These are phyloP conservation scores for Leccinum rimulosum DNA, from an alignment of 768 basidiomycete genomes.

Conservation along the genomic window DNA sequence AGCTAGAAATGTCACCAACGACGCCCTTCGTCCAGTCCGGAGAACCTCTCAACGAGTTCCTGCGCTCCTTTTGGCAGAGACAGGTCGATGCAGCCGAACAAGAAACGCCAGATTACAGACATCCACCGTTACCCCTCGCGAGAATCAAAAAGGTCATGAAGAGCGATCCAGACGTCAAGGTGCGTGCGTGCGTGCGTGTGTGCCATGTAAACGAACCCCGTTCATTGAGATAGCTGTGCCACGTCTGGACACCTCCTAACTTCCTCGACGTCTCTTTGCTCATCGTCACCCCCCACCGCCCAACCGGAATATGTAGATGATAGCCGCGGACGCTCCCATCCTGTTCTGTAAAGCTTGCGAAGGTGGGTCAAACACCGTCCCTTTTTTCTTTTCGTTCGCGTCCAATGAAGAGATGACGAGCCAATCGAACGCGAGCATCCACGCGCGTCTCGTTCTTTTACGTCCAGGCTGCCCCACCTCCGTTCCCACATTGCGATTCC, in stretches of 20 bases:
- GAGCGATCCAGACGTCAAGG: conserved; percentile 95
- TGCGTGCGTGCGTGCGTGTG: conserved; percentile 36
- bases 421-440: conserved; percentile 3
- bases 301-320: conserved; percentile 64
- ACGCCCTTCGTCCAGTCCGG: conserved; percentile 78
- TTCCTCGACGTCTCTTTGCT: background rate
- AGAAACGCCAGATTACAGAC: conserved; percentile 84
- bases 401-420: background rate
- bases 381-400: conserved; percentile 16
- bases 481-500: background rate
- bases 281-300: background rate
- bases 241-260: background rate
- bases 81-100: conserved; percentile 85
- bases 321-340: conserved; percentile 95
- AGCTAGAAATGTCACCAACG: conserved; percentile 30
- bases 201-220: background rate
- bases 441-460: background rate
- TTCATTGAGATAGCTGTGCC: background rate
- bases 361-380: conserved; percentile 50
- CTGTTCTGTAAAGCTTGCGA: conserved; percentile 98
- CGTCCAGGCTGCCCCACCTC: background rate
- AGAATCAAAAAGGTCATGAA: conserved; percentile 99
- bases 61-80: conserved; percentile 87
- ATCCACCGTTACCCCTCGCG: conserved; percentile 87
- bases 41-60: conserved; percentile 82